A percentile compares a stretch with the other conserved stretches of the same genome.
Conservation (phyloP, 306 rosid genomes). For the Trifolium repens region DNA sequence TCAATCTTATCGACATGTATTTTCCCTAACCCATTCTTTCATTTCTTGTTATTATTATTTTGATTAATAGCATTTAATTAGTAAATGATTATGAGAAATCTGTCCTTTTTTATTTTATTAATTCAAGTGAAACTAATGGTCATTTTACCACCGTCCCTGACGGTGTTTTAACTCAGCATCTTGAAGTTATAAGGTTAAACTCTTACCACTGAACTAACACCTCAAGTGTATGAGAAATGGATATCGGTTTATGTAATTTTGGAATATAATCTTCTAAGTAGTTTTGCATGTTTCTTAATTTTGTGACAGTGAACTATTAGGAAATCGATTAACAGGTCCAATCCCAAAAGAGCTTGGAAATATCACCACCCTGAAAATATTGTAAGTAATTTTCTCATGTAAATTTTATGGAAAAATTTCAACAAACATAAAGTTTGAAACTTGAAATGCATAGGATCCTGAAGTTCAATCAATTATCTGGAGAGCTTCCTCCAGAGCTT, state of each 20-base stretch:
- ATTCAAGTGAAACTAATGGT: too few relatives aligned
- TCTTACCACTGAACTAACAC: too few relatives aligned
- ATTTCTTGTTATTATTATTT: not conserved
- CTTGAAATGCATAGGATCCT: slow-evolving; percentile 12
- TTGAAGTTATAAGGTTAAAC: too few relatives aligned
- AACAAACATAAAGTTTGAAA: not conserved
- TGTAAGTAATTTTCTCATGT: slow-evolving; percentile 54
- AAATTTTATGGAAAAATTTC: not conserved
- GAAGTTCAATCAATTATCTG: not conserved
- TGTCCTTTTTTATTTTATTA: too few relatives aligned
- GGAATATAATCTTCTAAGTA: not conserved
- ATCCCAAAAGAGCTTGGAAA: slow-evolving; percentile 72
- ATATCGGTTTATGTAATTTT: not conserved
- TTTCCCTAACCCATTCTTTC: not conserved
- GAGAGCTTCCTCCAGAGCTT: slow-evolving; percentile 15
- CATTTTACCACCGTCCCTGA: too few relatives aligned
- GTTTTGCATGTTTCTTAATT: slow-evolving; percentile 1
- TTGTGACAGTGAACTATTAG: slow-evolving; percentile 59
- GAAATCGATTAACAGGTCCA: slow-evolving; percentile 72
- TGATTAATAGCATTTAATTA: not conserved
- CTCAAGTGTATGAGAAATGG: too few relatives aligned
- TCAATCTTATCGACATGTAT: slow-evolving; percentile 53
- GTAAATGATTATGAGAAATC: too few relatives aligned
- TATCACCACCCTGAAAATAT: slow-evolving; percentile 60
- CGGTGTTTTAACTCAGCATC: too few relatives aligned